Evolutionary conservation across 2,329 filamentous ascomycete species (phyloP).

Genomic region (Nannizziopsis arthrosporioides): DNA sequence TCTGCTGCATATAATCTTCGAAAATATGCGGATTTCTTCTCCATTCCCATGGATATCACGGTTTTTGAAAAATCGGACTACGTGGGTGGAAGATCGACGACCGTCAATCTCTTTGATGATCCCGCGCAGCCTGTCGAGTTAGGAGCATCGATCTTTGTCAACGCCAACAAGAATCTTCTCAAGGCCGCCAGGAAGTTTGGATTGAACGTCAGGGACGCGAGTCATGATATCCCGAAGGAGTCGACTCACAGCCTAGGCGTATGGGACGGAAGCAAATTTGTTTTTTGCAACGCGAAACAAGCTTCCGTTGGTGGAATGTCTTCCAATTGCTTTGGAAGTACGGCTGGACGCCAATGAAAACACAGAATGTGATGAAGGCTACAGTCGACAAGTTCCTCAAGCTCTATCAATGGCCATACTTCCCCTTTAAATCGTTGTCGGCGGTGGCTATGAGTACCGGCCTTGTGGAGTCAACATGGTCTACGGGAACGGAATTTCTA

Average conservation of each 20-base stretch:
- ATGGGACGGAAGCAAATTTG: slow-evolving; percentile 70
- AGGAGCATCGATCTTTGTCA: slow-evolving; percentile 83
- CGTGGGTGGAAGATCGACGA: slow-evolving; percentile 78
- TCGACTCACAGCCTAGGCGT: slow-evolving; percentile 53
- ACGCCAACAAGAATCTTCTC: slow-evolving; percentile 69
- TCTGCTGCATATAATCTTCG: slow-evolving; percentile 75
- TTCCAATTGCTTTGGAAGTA: slow-evolving; percentile 77
- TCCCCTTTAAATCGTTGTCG: slow-evolving; percentile 71
- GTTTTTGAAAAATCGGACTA: slow-evolving; percentile 70
- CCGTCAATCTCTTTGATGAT: slow-evolving; percentile 63
- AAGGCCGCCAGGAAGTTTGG: slow-evolving; percentile 60
- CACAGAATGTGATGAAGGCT: slow-evolving; percentile 58
- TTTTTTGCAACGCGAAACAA: slow-evolving; percentile 52
- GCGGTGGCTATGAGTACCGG: slow-evolving; percentile 56
- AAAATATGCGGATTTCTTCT: slow-evolving; percentile 52
- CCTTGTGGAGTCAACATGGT: slow-evolving; percentile 52
- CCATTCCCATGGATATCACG: slow-evolving; percentile 63
- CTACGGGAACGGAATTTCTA: slow-evolving; percentile 65
- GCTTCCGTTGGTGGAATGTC: slow-evolving; percentile 65
- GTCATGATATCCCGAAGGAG: slow-evolving; percentile 38
- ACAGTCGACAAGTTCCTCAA: slow-evolving; percentile 62
- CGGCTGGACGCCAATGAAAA: slow-evolving; percentile 62
- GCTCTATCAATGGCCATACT: slow-evolving; percentile 69
- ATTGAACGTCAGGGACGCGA: slow-evolving; percentile 45
- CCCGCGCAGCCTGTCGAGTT: slow-evolving; percentile 62